phyloP scores from a whole-genome alignment of 2,329 filamentous ascomycete genomes.

The Aspergillus awamori region DNA sequence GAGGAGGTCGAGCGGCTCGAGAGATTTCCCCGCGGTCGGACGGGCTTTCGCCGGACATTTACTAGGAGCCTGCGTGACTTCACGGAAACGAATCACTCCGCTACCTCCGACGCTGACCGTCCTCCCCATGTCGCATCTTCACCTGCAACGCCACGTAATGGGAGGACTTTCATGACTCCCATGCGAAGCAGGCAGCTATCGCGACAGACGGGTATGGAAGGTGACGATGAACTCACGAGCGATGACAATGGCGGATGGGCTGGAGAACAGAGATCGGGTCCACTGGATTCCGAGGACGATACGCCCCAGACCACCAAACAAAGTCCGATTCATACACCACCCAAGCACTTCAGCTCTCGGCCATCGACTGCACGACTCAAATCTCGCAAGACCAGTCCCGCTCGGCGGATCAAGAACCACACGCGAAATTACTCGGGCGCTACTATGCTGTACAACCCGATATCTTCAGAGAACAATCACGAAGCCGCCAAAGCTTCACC shows the following conservation, averaged over 20 bases:
- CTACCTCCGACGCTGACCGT: conserved; percentile 61
- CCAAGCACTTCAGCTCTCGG: conserved; percentile 42
- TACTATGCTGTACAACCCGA: conserved; percentile 82
- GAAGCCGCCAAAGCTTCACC: conserved; percentile 37
- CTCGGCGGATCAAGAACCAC: conserved; percentile 54
- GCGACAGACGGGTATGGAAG: conserved; percentile 77
- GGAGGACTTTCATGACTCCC: conserved; percentile 28
- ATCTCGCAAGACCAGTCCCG: conserved; percentile 40
- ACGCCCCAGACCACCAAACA: conserved; percentile 13
- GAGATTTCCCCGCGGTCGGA: conserved; percentile 52
- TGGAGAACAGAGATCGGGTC: conserved; percentile 27
- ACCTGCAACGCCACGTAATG: conserved; percentile 41
- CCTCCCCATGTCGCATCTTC: conserved; percentile 34
- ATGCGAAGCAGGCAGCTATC: conserved; percentile 49
- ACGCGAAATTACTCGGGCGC: conserved; percentile 75
- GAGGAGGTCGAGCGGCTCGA: conserved; percentile 63
- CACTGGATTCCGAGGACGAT: conserved; percentile 23
- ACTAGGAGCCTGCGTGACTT: conserved; percentile 46
- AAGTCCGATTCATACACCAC: conserved; percentile 31
- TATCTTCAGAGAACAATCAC: conserved; percentile 47
- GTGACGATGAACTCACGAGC: conserved; percentile 85
- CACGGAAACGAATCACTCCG: conserved; percentile 56
- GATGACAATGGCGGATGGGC: conserved; percentile 67
- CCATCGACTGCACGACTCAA: conserved; percentile 48
- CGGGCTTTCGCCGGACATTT: conserved; percentile 48